These are phyloP conservation scores for Nepenthes gracilis DNA, from an alignment of 148 eudicot genomes.

Conservation along the genomic window DNA sequence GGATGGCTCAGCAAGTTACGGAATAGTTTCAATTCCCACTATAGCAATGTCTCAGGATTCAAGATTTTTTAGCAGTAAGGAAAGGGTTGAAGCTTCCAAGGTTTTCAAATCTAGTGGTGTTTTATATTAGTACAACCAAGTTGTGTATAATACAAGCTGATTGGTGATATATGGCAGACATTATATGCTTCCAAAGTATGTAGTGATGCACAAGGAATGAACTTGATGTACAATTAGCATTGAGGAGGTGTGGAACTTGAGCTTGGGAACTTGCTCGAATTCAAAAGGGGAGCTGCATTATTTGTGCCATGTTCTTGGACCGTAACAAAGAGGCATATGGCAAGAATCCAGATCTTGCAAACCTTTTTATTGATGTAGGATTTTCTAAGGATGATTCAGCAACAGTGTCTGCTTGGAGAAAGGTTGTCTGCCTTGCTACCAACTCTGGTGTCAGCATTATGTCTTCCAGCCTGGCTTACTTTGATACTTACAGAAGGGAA, in stretches of 20 bases:
- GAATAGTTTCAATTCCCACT: slow-evolving; percentile 78
- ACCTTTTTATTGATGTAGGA: slow-evolving; percentile 74
- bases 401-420: slow-evolving; percentile 72
- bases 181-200: slow-evolving; percentile 81
- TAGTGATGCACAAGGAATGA: slow-evolving; percentile 90
- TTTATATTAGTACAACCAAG: slow-evolving; percentile 41
- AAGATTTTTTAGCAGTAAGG: slow-evolving; percentile 77
- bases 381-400: slow-evolving; percentile 64
- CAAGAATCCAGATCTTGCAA: slow-evolving; percentile 63
- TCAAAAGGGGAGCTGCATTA: slow-evolving; percentile 92
- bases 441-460: slow-evolving; percentile 77
- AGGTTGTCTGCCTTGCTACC: slow-evolving; percentile 70
- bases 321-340: slow-evolving; percentile 84
- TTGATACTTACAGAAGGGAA: slow-evolving; percentile 80
- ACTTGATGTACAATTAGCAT: slow-evolving; percentile 76
- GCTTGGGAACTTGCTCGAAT: slow-evolving; percentile 88
- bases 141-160: slow-evolving; percentile 59
- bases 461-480: slow-evolving; percentile 95
- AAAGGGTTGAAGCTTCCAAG: slow-evolving; percentile 70
- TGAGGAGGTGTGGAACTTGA: slow-evolving; percentile 75
- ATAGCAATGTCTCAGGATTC: slow-evolving; percentile 82
- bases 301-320: slow-evolving; percentile 84
- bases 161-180: slow-evolving; percentile 73
- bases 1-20: slow-evolving; percentile 96
- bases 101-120: slow-evolving; percentile 61